Evolutionary conservation across 768 basidiomycete genomes (phyloP), one percentile per base, ranked within the genome.

Genomic region (Leucocoprinus leucothites): DNA sequence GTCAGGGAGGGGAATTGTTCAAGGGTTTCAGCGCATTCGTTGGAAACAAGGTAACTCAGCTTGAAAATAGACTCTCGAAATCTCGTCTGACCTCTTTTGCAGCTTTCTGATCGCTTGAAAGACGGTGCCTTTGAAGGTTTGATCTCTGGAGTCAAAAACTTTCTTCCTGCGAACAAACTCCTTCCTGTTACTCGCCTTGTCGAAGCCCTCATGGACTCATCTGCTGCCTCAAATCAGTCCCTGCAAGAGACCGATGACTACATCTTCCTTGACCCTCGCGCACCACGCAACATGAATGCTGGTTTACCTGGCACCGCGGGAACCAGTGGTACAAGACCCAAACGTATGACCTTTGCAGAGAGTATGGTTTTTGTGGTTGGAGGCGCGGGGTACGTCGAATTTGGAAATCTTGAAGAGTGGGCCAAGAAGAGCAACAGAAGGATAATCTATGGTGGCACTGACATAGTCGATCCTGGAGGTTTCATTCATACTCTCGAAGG

Each of bases 161-260:
- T 99, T 77, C 72, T 99, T 16, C 97, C 97, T 0, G 88, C 92
- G 2, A 92, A 94, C 67, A 96, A 99, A 71, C 82, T 97, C 36
- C 81, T 97, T 47, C 88, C 93, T 9, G 85, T 96, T 44, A 98
- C 97, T 0, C 86, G 97, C 9, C 78, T 99, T 28, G 87, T 91
- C 1, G 97, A 98, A 65, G 96, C 97, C 19, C 77, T 99, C 25
- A 98, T 98, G 95, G 97, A 99, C 67, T 95, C 97, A 0, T 87
- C 94, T 0, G 80, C 89, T 1, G 97, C 94, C 2, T 90, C 92
- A 24, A 95, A 94, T 57, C 91, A 95, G 67, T 98, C 97, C 3
- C 71, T 99, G 31, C 89, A 92, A 64, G 94, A 97, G 69, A 98
- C 96, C 1, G 96, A 99, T 66, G 96, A 99, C 26, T 99, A 87